Conservation (phyloP, 2,329 filamentous ascomycete species). For the Rachicladosporium sp. region DNA sequence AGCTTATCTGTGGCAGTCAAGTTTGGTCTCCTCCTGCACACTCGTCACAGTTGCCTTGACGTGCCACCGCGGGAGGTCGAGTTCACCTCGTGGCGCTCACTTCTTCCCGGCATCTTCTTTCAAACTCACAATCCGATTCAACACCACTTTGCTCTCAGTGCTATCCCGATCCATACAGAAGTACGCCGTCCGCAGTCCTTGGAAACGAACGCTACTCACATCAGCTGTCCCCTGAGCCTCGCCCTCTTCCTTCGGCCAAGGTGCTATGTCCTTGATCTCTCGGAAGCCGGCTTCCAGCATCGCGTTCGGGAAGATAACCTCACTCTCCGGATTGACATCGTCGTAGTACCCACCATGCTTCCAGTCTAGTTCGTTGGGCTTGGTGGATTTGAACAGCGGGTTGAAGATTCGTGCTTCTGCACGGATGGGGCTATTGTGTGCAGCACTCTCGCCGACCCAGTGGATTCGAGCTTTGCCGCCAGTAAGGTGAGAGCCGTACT, state of each 20-base stretch:
- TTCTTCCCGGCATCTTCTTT: slow-evolving; percentile 75
- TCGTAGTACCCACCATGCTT: slow-evolving; percentile 67
- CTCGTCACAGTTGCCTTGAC: too few species aligned
- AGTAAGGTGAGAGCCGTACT: slow-evolving; percentile 52
- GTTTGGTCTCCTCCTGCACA: too few species aligned
- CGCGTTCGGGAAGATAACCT: slow-evolving; percentile 65
- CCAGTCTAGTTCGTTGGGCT: slow-evolving; percentile 58
- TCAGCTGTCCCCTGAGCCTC: slow-evolving; percentile 46
- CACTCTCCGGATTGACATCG: slow-evolving; percentile 73
- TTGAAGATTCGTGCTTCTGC: slow-evolving; percentile 71
- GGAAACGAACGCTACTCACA: slow-evolving; percentile 72
- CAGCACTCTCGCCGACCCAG: slow-evolving; percentile 66
- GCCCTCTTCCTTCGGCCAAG: slow-evolving; percentile 70
- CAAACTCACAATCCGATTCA: slow-evolving; percentile 84
- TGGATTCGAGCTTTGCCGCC: slow-evolving; percentile 53
- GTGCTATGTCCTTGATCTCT: slow-evolving; percentile 59
- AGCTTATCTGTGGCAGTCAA: too few species aligned
- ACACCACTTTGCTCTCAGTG: slow-evolving; percentile 59
- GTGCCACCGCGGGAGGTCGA: too few species aligned
- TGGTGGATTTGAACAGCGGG: slow-evolving; percentile 72
- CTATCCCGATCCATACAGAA: slow-evolving; percentile 70
- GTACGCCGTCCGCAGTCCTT: slow-evolving; percentile 80
- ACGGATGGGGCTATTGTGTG: slow-evolving; percentile 45
- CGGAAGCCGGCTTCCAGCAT: slow-evolving; percentile 74
- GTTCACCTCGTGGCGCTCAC: not conserved